Evolutionary conservation across 345 rosid species (phyloP).

Genomic region (Populus deltoides): DNA sequence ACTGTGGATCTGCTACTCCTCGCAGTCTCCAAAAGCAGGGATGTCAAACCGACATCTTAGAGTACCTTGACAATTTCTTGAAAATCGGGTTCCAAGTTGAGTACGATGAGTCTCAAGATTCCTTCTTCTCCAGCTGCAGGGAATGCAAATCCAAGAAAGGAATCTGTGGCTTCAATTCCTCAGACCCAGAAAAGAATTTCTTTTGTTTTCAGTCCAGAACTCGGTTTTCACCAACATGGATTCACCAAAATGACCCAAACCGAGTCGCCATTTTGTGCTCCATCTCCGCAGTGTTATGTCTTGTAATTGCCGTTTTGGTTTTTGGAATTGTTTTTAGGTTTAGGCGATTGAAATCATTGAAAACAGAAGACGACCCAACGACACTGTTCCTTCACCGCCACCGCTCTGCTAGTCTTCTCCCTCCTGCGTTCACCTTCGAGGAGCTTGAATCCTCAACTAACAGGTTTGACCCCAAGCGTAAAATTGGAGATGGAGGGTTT

Average conservation of each 20-base stretch:
- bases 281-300: constrained; percentile 51
- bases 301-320: constrained; percentile 47
- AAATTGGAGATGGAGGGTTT: constrained; percentile 92
- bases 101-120: constrained; percentile 62
- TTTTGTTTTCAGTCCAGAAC: constrained; percentile 49
- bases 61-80: constrained; percentile 40
- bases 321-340: constrained; percentile 52
- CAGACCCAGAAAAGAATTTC: constrained; percentile 53
- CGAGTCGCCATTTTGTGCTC: constrained; percentile 49
- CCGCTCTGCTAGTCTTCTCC: constrained; percentile 68
- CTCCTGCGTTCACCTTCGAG: constrained; percentile 87
- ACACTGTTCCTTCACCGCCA: constrained; percentile 70
- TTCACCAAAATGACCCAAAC: constrained; percentile 27
- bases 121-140: constrained; percentile 57
- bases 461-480: constrained; percentile 69
- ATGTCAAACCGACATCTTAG: constrained; percentile 59
- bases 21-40: constrained; percentile 49
- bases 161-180: constrained; percentile 68
- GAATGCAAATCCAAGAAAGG: constrained; percentile 50
- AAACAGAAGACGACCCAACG: constrained; percentile 71
- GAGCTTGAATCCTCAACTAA: constrained; percentile 81
- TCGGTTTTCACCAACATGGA: constrained; percentile 34
- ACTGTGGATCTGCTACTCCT: constrained; percentile 51
- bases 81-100: constrained; percentile 56
- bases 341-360: constrained; percentile 35